phyloP scores from a whole-genome alignment of 805 yeast genomes.

The Metschnikowia hibisci region DNA sequence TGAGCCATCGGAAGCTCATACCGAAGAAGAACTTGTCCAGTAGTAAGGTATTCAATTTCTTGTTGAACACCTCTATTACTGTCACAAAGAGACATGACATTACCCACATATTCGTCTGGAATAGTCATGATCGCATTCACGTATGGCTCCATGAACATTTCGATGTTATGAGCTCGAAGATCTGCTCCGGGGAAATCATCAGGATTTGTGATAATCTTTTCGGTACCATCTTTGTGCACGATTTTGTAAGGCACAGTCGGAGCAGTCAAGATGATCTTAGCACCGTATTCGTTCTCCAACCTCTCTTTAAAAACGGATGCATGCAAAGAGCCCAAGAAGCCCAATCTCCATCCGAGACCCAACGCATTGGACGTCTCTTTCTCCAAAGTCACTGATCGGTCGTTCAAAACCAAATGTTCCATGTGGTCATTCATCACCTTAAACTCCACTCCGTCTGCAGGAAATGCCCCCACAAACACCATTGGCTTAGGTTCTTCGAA shows the following conservation, averaged over 20 bases:
- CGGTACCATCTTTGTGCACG: conserved; percentile 60
- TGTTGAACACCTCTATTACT: conserved; percentile 77
- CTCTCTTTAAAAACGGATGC: conserved; percentile 94
- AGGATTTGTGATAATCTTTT: conserved; percentile 75
- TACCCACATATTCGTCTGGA: conserved; percentile 85
- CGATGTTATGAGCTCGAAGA: conserved; percentile 44
- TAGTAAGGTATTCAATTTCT: conserved; percentile 69
- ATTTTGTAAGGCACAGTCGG: conserved; percentile 94
- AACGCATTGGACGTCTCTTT: conserved; percentile 90
- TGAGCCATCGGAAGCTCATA: conserved; percentile 85
- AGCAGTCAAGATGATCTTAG: conserved; percentile 84
- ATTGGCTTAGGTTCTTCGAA: conserved; percentile 96
- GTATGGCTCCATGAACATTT: conserved; percentile 69
- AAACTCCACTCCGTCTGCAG: conserved; percentile 91
- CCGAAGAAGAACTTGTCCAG: conserved; percentile 77
- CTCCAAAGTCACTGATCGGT: conserved; percentile 83
- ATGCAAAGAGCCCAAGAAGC: conserved; percentile 90
- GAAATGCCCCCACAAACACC: conserved; percentile 98
- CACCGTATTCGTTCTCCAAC: conserved; percentile 89
- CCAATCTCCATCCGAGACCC: conserved; percentile 97
- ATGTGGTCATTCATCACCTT: conserved; percentile 85
- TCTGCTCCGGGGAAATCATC: conserved; percentile 80
- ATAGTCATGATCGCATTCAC: conserved; percentile 88
- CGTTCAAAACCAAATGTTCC: conserved; percentile 83
- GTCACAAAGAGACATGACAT: conserved; percentile 83